Percentiles rank a stretch among this genome's conserved stretches.
Conservation (phyloP, 352 stramenopile genomes). For the Phytophthora brassicae region DNA sequence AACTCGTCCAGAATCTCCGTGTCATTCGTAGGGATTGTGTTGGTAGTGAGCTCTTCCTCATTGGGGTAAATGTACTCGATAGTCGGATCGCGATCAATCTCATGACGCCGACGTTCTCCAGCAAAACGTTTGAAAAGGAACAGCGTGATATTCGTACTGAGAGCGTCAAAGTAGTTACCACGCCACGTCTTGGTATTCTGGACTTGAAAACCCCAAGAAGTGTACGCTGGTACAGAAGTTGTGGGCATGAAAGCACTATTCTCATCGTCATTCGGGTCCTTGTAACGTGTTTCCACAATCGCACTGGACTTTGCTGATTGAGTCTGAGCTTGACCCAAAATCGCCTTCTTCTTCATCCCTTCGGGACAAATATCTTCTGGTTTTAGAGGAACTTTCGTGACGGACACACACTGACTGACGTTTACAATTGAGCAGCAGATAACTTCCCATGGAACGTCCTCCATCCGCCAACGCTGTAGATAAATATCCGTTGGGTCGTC, state of each 20-base stretch:
- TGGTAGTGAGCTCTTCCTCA: conserved; percentile 44
- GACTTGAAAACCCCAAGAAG: conserved; percentile 76
- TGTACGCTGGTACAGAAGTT: conserved; percentile 82
- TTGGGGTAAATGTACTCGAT: conserved; percentile 55
- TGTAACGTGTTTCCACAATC: conserved; percentile 87
- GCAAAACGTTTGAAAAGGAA: conserved; percentile 78
- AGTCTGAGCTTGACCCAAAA: conserved; percentile 67
- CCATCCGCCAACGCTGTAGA: conserved; percentile 94
- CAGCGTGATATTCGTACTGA: conserved; percentile 92
- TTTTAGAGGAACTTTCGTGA: conserved; percentile 37
- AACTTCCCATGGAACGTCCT: conserved; percentile 93
- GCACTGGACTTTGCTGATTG: conserved; percentile 29
- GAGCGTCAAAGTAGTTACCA: conserved; percentile 94
- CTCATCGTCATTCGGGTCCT: conserved; percentile 87
- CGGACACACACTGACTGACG: conserved; percentile 49
- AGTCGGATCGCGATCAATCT: conserved; percentile 43
- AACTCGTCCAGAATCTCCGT: conserved; percentile 61
- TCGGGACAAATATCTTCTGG: conserved; percentile 44
- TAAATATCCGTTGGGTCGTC: conserved; percentile 98
- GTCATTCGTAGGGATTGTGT: conserved; percentile 55
- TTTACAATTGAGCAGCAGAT: conserved; percentile 83
- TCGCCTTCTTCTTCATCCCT: conserved; percentile 62
- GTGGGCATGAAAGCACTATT: conserved; percentile 91
- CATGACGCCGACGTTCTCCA: conserved; percentile 40
- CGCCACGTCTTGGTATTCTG: conserved; percentile 93